Conservation (phyloP, 768 basidiomycete genomes). For the Tephrocybe sp. region DNA sequence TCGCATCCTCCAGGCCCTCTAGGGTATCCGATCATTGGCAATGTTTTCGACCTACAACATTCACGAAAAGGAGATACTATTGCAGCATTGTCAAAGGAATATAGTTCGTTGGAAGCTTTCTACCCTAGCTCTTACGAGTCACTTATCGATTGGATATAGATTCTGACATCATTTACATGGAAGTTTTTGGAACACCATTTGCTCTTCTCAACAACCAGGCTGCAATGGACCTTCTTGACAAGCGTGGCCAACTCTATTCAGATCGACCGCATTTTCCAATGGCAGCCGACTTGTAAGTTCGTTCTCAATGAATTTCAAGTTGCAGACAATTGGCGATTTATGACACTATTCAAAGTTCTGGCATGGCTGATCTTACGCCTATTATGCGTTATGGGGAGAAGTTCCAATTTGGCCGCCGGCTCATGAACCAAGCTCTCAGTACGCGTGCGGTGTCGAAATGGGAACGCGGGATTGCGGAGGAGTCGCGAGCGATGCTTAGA, state of each 20-base stretch:
- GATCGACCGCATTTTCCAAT: constrained; percentile 16
- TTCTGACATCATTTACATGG: constrained; percentile 11
- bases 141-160: neutral
- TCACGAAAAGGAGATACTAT: constrained; percentile 8
- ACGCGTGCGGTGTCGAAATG: constrained; percentile 17
- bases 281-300: constrained; percentile 18
- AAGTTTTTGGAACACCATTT: constrained; percentile 12
- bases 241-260: constrained; percentile 18
- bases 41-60: constrained; percentile 10
- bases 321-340: neutral
- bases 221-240: constrained; percentile 18
- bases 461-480: constrained; percentile 15
- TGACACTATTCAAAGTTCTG: constrained; percentile 7
- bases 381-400: constrained; percentile 18
- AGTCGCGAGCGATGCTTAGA: constrained; percentile 15
- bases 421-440: constrained; percentile 19
- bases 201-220: constrained; percentile 14
- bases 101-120: neutral
- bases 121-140: too few relatives aligned
- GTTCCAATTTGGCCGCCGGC: constrained; percentile 15
- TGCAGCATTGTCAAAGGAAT: constrained; percentile 6
- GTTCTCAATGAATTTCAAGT: too few relatives aligned
- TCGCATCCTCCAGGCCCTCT: constrained; percentile 14
- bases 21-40: constrained; percentile 11
- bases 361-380: constrained; percentile 19